These are phyloP conservation scores for Ceratocystis colombiana DNA, from an alignment of 2,329 filamentous ascomycete genomes.

Conservation along the genomic window DNA sequence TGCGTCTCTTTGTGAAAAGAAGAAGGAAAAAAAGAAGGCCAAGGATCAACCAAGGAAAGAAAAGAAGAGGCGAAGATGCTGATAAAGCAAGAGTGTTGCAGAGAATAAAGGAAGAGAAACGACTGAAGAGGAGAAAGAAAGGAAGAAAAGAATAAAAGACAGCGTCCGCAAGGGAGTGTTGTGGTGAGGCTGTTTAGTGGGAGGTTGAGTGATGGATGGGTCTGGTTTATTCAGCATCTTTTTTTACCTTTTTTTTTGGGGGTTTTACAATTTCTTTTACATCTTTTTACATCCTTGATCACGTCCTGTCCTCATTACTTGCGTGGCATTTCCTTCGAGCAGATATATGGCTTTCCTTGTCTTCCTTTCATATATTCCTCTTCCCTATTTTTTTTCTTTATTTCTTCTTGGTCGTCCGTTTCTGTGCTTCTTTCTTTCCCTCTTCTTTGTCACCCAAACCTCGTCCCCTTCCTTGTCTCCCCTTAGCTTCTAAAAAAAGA, in stretches of 20 bases:
- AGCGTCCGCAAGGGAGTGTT: background rate
- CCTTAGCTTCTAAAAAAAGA: slow-evolving; percentile 8
- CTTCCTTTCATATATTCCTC: background rate
- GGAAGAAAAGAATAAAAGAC: background rate
- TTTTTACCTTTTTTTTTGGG: too few species aligned
- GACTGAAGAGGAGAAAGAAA: background rate
- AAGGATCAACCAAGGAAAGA: slow-evolving; percentile 18
- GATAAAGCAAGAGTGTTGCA: background rate
- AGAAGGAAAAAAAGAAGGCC: background rate
- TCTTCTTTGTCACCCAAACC: background rate
- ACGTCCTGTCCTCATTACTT: too few species aligned
- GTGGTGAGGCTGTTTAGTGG: too few species aligned
- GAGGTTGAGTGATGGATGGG: too few species aligned
- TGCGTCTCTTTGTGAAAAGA: too few species aligned
- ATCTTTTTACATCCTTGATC: too few species aligned
- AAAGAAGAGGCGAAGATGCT: background rate
- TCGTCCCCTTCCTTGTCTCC: background rate
- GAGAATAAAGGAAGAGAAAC: background rate
- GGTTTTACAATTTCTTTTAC: too few species aligned
- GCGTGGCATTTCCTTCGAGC: too few species aligned
- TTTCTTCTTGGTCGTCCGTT: background rate
- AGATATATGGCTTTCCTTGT: too few species aligned
- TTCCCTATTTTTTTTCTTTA: background rate
- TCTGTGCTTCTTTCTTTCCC: background rate
- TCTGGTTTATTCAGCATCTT: too few species aligned